Evolutionary conservation across 257 asterid genomes (phyloP).

Genomic region (Nicotiana benthamiana): DNA sequence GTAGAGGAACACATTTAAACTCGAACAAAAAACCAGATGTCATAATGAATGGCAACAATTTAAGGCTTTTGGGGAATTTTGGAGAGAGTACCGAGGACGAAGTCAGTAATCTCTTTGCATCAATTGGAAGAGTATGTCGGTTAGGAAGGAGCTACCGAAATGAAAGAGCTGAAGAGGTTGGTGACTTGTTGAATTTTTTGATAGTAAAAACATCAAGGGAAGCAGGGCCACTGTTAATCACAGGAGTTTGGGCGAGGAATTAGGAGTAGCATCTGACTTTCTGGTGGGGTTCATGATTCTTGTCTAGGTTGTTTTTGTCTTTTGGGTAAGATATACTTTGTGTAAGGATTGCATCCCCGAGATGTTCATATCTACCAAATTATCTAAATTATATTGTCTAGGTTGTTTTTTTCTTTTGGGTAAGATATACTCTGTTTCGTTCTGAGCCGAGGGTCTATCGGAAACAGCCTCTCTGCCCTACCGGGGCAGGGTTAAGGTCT

Average conservation of each 20-base stretch:
- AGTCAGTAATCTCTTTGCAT: background rate
- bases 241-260: background rate
- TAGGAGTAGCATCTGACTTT: background rate
- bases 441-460: too few relatives aligned
- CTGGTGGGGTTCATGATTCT: background rate
- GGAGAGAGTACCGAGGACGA: background rate
- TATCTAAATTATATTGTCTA: background rate
- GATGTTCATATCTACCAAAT: background rate
- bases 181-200: background rate
- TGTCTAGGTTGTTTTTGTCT: background rate
- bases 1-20: too few relatives aligned
- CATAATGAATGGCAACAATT: background rate
- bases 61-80: background rate
- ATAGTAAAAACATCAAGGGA: background rate
- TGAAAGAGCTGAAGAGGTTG: background rate
- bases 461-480: too few relatives aligned
- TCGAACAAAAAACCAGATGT: background rate
- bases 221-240: background rate
- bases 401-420: background rate
- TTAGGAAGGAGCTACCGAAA: background rate
- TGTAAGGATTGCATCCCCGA: background rate
- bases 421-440: background rate
- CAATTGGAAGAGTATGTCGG: background rate
- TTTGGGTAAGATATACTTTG: background rate
- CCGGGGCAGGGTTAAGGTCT: too few relatives aligned